Conservation (phyloP, 257 asterid genomes). For the Ilex asprella region DNA sequence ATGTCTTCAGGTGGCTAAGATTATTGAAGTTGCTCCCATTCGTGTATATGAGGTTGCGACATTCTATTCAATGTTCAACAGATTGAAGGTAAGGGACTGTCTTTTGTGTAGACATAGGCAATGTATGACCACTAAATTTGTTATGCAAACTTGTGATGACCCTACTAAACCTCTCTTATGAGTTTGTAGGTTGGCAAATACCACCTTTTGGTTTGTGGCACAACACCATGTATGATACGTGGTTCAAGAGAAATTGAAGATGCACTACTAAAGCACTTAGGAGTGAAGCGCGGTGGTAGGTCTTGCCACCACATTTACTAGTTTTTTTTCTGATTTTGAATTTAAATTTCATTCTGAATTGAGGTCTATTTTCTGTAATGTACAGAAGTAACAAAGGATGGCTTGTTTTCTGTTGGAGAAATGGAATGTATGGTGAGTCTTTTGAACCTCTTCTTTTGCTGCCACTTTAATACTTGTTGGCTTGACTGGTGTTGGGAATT, state of each 20-base stretch:
- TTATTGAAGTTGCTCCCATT: conserved; percentile 92
- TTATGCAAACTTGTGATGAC: conserved; percentile 49
- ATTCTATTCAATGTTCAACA: conserved; percentile 96
- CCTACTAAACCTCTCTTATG: neutral
- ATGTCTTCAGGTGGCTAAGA: conserved; percentile 68
- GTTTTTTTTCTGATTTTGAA: neutral
- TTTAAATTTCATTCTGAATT: conserved; percentile 20
- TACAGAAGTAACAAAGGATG: conserved; percentile 98
- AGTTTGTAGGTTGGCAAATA: conserved; percentile 77
- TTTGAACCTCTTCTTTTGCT: conserved; percentile 10
- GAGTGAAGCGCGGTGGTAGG: conserved; percentile 95
- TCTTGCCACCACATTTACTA: conserved; percentile 7
- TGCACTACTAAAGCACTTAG: conserved; percentile 78
- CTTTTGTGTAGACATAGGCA: no score
- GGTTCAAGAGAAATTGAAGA: conserved; percentile 94
- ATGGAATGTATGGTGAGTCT: conserved; percentile 97
- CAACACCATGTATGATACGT: conserved; percentile 98
- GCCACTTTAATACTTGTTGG: conserved; percentile 2
- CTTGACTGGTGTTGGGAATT: neutral
- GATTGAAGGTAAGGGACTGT: conserved; percentile 53
- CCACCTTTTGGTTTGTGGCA: conserved; percentile 98
- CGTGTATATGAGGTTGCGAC: conserved; percentile 98
- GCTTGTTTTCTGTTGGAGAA: conserved; percentile 97
- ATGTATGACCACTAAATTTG: neutral
- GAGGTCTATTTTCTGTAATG: conserved; percentile 5